Percentiles rank a stretch among this genome's conserved stretches.
Conservation (phyloP, 2,329 filamentous ascomycete species). For the Aquanectria penicillioides region DNA sequence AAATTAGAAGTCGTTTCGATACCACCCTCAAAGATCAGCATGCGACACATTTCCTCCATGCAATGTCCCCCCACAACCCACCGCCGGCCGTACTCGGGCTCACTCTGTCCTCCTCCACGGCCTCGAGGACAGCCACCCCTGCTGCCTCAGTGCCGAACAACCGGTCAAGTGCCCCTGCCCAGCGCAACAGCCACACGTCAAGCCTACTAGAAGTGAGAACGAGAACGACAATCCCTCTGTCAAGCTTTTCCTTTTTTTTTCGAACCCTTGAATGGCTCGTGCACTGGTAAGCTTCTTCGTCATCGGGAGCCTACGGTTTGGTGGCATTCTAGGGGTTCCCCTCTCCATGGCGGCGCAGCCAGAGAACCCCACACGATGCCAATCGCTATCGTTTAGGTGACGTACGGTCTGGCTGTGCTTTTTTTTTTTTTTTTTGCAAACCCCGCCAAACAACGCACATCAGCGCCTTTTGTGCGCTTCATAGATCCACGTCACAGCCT, state of each 20-base stretch:
- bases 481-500: background rate
- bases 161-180: background rate
- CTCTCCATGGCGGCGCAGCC: background rate
- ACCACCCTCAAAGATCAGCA: too few species aligned
- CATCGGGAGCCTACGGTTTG: background rate
- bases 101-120: too few species aligned
- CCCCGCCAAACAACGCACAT: conserved; percentile 18
- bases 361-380: conserved; percentile 4
- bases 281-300: background rate
- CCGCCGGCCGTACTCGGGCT: too few species aligned
- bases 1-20: too few species aligned
- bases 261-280: background rate
- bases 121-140: too few species aligned
- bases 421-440: conserved; percentile 14
- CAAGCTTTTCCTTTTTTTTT: background rate
- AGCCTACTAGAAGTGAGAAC: background rate
- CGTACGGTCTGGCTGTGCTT: conserved; percentile 9
- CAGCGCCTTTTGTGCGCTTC: background rate
- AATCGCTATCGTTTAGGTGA: background rate
- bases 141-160: background rate
- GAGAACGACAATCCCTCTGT: background rate
- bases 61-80: too few species aligned
- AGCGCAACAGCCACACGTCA: background rate
- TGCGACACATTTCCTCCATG: too few species aligned
- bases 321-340: too few species aligned